These are phyloP conservation scores for Triticum dicoccoides DNA, from an alignment of 176 grass and related monocot genomes.

Conservation along the genomic window DNA sequence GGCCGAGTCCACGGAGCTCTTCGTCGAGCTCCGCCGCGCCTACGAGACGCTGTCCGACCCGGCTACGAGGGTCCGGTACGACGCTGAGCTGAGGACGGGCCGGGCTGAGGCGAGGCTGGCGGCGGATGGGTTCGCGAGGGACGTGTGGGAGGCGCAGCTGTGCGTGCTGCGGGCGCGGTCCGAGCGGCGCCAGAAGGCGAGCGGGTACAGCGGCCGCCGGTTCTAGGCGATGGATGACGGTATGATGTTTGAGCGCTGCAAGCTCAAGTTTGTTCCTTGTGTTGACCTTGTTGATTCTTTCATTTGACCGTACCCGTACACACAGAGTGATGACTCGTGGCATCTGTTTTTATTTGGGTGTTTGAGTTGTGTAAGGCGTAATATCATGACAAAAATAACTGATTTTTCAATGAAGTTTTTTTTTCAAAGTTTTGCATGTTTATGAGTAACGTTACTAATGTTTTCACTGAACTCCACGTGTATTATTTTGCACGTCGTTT, in stretches of 20 bases:
- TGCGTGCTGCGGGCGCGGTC: constrained; percentile 31
- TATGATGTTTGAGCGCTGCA: neutral
- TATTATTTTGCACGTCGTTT: neutral
- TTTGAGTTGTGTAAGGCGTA: constrained; percentile 2
- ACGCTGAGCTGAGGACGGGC: constrained; percentile 30
- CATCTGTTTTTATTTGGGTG: constrained; percentile 20
- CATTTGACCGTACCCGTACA: neutral
- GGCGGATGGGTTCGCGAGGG: constrained; percentile 11
- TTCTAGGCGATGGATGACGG: neutral
- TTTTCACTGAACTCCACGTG: neutral
- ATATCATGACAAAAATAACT: neutral
- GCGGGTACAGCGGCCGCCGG: neutral
- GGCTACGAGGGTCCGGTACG: constrained; percentile 39
- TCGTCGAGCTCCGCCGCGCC: constrained; percentile 70
- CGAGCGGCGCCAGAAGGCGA: constrained; percentile 11
- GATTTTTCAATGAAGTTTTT: no score
- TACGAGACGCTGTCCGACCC: constrained; percentile 82
- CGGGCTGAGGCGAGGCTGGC: neutral
- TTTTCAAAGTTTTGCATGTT: no score
- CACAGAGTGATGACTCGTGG: neutral
- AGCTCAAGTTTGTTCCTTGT: neutral
- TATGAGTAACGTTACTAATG: neutral
- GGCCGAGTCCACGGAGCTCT: constrained; percentile 51
- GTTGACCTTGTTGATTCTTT: neutral
- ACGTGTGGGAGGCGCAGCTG: constrained; percentile 59